These are phyloP conservation scores for Piloderma croceum DNA, from an alignment of 768 basidiomycete genomes.

Conservation along the genomic window DNA sequence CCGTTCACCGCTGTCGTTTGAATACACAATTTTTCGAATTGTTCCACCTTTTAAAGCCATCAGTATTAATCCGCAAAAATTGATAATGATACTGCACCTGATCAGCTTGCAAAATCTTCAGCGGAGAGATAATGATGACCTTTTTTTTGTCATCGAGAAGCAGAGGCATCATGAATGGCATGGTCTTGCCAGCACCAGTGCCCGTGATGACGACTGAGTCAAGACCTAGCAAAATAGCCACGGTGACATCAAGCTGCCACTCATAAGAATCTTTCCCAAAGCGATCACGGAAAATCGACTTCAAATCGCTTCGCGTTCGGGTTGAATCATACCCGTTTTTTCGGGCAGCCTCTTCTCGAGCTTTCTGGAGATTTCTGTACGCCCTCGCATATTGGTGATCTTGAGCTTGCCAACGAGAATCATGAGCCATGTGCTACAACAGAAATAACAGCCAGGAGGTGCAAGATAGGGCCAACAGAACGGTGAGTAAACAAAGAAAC, in stretches of 20 bases:
- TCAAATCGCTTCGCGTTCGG: background rate
- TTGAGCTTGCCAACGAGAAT: background rate
- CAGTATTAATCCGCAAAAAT: background rate
- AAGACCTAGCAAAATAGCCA: slow-evolving; percentile 29
- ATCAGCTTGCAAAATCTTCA: slow-evolving; percentile 15
- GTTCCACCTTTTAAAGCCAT: slow-evolving; percentile 4
- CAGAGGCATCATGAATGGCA: slow-evolving; percentile 17
- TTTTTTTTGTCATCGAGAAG: slow-evolving; percentile 7
- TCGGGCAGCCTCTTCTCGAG: background rate
- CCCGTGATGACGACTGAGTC: slow-evolving; percentile 27
- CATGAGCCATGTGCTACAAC: background rate
- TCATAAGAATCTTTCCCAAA: slow-evolving; percentile 19
- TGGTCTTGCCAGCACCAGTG: slow-evolving; percentile 16
- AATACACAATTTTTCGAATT: slow-evolving; percentile 10
- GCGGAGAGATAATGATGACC: slow-evolving; percentile 14
- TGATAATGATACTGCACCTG: slow-evolving; percentile 5
- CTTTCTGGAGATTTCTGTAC: background rate
- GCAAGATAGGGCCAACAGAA: background rate
- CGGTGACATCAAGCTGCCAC: slow-evolving; percentile 37
- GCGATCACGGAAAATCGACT: slow-evolving; percentile 6
- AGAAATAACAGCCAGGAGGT: background rate
- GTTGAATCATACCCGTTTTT: background rate
- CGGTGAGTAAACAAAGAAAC: background rate
- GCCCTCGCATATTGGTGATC: too few species aligned
- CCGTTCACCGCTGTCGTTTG: slow-evolving; percentile 12